Base-by-base conservation (phyloP, 371 early-diverging fungal species). In the Mortierella polycephala region DNA sequence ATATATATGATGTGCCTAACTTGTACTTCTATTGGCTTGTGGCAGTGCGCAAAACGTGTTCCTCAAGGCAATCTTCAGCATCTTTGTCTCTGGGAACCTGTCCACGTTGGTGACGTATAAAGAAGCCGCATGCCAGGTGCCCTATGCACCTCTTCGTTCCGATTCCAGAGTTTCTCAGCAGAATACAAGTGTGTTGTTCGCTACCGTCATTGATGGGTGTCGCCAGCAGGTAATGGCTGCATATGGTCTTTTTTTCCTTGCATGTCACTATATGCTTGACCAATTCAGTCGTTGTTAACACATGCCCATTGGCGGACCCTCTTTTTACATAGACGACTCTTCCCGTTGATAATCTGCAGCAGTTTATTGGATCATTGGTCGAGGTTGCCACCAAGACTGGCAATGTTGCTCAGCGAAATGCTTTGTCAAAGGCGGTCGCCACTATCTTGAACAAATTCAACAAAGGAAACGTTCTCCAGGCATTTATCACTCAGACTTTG, bases 361-460 rank as follows among this genome's bases (percentile, higher is more conserved):
- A 74, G 14, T 90, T 87, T 41, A 61, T 88, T 41, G 83, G 83
- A 20, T 72, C 82, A 4, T 49, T 91, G 51, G 76, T 89, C 1
- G 74, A 81, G 0, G 75, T 85, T 6, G 86, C 89, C 0, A 71
- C 88, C 57, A 69, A 66, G 39, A 75, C 88, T 0, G 41, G 61
- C n/a, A 83, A 85, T 60, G 37, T 52, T 14, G 62, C 67, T 11
- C 85, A 88, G 45, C 71, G 81, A 0, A 75, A 65, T 11, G 81
- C 89, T 2, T 62, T 87, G 0, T 83, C 86, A 13, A 82, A 86
- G 64, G 76, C 86, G 10, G 84, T 86, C 13, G 90, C 88, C 0
- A 88, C 90, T 1, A 57, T 89, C 10, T 62, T 90, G 54, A 91
- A 91, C 82, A 90, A 91, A 70, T 87, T 83, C 83, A 77, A 75